Evolutionary conservation across 164 flowering plant species (phyloP), one percentile per base, ranked within the genome.

Genomic region (Vitis rupestris): DNA sequence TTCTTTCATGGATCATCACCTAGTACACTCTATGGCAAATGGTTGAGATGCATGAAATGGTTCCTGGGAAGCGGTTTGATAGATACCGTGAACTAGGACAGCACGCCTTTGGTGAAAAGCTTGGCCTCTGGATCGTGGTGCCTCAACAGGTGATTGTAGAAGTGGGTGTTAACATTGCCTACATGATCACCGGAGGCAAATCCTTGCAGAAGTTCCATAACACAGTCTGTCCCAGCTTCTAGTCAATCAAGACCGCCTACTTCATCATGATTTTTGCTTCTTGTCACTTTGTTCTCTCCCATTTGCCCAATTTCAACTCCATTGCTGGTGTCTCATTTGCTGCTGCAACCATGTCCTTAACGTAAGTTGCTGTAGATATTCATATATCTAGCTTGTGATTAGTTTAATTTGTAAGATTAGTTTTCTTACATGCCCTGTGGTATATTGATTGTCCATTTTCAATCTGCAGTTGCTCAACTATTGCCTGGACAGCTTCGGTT

Each of bases 11-110:
- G 87, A 15, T 85, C 9, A 81, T 85, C 53, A 85, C 89, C 1
- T 60, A 82, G 10, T 85, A 82, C 76, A 85, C 89, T 0, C 74
- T 85, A 5, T 85, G 89, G 89, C 85, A 85, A 76, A 85, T 85
- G 87, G 89, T 85, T 13, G 83, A 85, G 75, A 83, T 85, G 89
- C 89, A 85, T 13, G 89, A 85, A 69, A 80, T 83, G 78, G 82
- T 82, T 6, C 85, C 89, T 1, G 89, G 87, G 3, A 82, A 74
- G 76, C 59, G 87, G 9, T 82, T 85, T 12, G 89, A 83, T 44
- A 68, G 87, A 65, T 85, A 85, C 80, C 89, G 82, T 48, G 87
- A 85, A 74, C 73, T 85, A 0, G 89, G 87, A 0, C 89, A 83
- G 69, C 14, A 77, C 8, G 89, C 85, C 1, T 85, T 85, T 50